phyloP scores from a whole-genome alignment of 306 rosid species.

The Ziziphus jujuba region DNA sequence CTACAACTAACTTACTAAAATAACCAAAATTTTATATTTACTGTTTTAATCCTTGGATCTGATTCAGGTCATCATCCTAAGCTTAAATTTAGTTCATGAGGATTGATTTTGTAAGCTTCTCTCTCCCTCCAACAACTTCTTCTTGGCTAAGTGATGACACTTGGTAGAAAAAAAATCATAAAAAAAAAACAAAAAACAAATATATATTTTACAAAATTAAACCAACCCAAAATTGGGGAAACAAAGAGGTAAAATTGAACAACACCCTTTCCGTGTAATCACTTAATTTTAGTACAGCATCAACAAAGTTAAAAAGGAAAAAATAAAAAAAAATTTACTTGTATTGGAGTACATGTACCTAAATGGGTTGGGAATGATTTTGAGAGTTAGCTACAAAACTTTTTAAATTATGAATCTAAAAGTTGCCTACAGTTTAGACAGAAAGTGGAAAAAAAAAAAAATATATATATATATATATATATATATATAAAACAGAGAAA shows the following conservation, averaged over 20 bases:
- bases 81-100: not conserved
- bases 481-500: conserved; percentile 18
- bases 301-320: not conserved
- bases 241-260: not conserved
- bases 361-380: conserved; percentile 13
- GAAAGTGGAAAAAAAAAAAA: not conserved
- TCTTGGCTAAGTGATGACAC: not conserved
- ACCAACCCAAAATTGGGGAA: no score
- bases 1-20: conserved; percentile 53
- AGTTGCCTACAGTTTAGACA: conserved; percentile 5
- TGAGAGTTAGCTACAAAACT: not conserved
- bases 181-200: not conserved
- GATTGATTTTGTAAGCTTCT: not conserved
- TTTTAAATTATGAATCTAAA: conserved; percentile 6
- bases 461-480: not conserved
- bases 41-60: not conserved
- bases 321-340: conserved; percentile 10
- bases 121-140: not conserved
- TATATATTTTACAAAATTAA: no score
- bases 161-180: not conserved
- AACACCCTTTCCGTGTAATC: not conserved
- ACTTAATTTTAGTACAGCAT: not conserved
- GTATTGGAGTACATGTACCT: conserved; percentile 4
- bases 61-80: not conserved
- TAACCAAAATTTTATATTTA: not conserved